These are phyloP conservation scores for Diplosphaera chodatii DNA, from an alignment of 139 green algal species.

Conservation along the genomic window DNA sequence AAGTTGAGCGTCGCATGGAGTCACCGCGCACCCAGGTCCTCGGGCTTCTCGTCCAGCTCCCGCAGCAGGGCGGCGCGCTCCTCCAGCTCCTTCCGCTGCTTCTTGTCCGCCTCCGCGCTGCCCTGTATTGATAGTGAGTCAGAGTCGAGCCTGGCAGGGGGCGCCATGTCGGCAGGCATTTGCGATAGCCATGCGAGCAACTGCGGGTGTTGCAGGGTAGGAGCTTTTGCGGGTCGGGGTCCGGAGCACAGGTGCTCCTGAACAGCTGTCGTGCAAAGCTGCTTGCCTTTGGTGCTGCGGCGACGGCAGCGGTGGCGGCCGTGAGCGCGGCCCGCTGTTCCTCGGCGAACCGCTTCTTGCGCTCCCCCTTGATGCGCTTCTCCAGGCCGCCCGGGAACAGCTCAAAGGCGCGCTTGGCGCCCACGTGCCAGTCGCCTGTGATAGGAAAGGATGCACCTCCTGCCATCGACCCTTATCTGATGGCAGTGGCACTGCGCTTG, in stretches of 20 bases:
- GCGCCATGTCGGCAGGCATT: too few relatives aligned
- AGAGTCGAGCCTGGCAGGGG: too few relatives aligned
- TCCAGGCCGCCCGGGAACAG: constrained; percentile 59
- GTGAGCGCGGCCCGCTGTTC: constrained; percentile 42
- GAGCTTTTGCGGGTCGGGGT: too few relatives aligned
- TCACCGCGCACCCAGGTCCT: constrained; percentile 26
- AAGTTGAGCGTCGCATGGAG: too few relatives aligned
- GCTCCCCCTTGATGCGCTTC: constrained; percentile 37
- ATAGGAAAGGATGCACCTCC: not conserved
- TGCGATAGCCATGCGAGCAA: too few relatives aligned
- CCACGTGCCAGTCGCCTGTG: constrained; percentile 78
- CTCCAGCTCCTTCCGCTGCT: constrained; percentile 63
- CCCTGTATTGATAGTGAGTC: too few relatives aligned
- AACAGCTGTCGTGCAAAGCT: too few relatives aligned
- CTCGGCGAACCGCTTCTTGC: constrained; percentile 57
- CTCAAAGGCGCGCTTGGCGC: constrained; percentile 60
- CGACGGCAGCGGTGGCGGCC: constrained; percentile 37
- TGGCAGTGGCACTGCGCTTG: too few relatives aligned
- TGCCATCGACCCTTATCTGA: too few relatives aligned
- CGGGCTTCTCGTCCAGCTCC: constrained; percentile 36
- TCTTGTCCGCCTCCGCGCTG: constrained; percentile 10
- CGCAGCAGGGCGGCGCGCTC: constrained; percentile 49
- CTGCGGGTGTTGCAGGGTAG: too few relatives aligned
- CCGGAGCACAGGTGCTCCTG: too few relatives aligned
- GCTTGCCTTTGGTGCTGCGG: constrained; percentile 4